These are phyloP conservation scores for Ophiostoma populinum DNA, from an alignment of 2,329 filamentous ascomycete genomes.

Conservation along the genomic window DNA sequence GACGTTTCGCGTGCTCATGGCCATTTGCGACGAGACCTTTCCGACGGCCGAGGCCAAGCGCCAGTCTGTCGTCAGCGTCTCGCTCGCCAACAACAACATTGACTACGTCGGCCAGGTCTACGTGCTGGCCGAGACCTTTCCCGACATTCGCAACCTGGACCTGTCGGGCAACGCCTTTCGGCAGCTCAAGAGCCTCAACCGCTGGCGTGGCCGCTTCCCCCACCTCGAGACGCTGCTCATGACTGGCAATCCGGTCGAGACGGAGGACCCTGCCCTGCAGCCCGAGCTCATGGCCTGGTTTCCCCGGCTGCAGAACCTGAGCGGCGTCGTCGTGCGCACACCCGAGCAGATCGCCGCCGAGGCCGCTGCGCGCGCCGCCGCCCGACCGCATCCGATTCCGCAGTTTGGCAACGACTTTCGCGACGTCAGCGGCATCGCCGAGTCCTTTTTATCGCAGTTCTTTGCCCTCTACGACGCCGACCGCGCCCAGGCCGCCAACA, in stretches of 20 bases:
- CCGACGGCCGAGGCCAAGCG: conserved; percentile 53
- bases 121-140: conserved; percentile 60
- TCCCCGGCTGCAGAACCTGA: conserved; percentile 61
- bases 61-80: conserved; percentile 66
- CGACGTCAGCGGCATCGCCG: conserved; percentile 57
- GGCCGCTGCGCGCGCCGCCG: conserved; percentile 29
- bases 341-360: conserved; percentile 47
- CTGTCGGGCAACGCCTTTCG: conserved; percentile 69
- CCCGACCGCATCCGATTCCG: conserved; percentile 34
- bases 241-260: conserved; percentile 56
- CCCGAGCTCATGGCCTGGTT: conserved; percentile 65
- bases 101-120: conserved; percentile 56
- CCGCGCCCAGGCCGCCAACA: conserved; percentile 40
- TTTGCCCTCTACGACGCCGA: conserved; percentile 59
- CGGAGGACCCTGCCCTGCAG: conserved; percentile 40
- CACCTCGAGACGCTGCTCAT: conserved; percentile 68
- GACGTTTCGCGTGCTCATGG: conserved; percentile 84
- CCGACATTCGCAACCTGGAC: conserved; percentile 75
- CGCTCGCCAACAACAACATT: conserved; percentile 65
- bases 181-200: conserved; percentile 47
- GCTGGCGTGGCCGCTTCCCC: conserved; percentile 66
- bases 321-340: conserved; percentile 56
- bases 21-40: conserved; percentile 64
- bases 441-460: conserved; percentile 59
- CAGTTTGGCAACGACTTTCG: conserved; percentile 50